A percentile compares a stretch with the other conserved stretches of the same genome.
Conservation (phyloP, 2,329 filamentous ascomycete species). For the Colletotrichum sp. region DNA sequence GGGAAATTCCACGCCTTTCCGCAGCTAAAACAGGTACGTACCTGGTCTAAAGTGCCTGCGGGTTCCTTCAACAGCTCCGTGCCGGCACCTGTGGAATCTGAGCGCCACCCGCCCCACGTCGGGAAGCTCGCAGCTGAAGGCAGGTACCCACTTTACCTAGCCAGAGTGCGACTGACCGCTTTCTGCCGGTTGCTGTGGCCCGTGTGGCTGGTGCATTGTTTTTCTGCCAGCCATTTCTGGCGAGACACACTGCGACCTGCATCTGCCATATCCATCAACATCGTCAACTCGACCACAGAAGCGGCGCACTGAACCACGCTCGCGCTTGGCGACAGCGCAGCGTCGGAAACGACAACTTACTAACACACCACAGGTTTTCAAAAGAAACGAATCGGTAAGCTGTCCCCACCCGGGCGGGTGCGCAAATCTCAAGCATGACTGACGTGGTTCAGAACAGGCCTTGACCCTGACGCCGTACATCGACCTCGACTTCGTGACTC, state of each 20-base stretch:
- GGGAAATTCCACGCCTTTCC: neutral
- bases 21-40: neutral
- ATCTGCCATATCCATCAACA: conserved; percentile 5
- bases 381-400: neutral
- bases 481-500: neutral
- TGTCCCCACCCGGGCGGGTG: neutral
- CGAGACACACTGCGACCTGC: neutral
- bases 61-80: neutral
- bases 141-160: neutral
- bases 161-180: conserved; percentile 1
- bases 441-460: conserved; percentile 8
- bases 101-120: conserved; percentile 6
- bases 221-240: conserved; percentile 13
- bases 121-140: neutral
- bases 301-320: conserved; percentile 19
- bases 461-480: conserved; percentile 6
- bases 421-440: neutral
- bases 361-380: conserved; percentile 26
- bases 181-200: conserved; percentile 17
- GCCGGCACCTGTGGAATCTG: neutral
- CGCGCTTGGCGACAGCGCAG: conserved; percentile 19
- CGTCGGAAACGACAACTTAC: conserved; percentile 23
- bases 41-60: neutral
- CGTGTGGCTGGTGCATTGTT: conserved; percentile 21
- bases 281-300: conserved; percentile 11